Base-by-base conservation (phyloP, 2,329 filamentous ascomycete species). In the Neopestalotiopsis sp. region DNA sequence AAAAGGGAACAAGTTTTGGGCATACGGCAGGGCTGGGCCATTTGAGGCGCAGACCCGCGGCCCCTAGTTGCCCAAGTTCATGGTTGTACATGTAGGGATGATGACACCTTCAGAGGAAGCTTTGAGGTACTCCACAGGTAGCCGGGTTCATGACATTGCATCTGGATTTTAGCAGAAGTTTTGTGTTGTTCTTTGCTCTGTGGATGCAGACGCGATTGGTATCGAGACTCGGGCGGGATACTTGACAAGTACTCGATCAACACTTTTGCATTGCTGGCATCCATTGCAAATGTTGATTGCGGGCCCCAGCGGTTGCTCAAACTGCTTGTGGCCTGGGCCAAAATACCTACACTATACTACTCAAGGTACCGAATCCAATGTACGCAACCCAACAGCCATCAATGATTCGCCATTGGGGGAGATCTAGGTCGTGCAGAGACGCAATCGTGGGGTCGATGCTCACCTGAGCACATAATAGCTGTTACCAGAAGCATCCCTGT, bases 401-500 rank as follows among this genome's bases (percentile, higher is more conserved):
- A 38, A 38, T 28, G 24, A 28, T 28, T 28, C 24, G 24, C 24
- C 24, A 28, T 38, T 38, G 34, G 34, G 6, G 34, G 6, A 52
- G 45, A 7, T 52, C 6, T 17, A 17, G 59, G n/a, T 17, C 10
- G 40, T 40, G 24, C 17, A 61, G 30, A 61, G 32, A 61, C 57
- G 45, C 45, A 20, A 69, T 69, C 68, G 68, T 67, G 68, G 68
- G 30, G 64, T n/a, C 45, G 45, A 9, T 65, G 45, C 52, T 67
- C 65, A 65, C 68, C 65, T 66, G 56, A 68, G 65, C 65, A 65
- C 28, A 34, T 14, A 17, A 60, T 30, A 32, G 40, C 64, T 66
- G 49, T 57, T 24, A 32, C 34, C 63, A 52, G 56, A 38, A 67
- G 28, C 59, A 69, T 67, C 68, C 68, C 68, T 67, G 68, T 45